Percentiles rank a stretch among this genome's conserved stretches.
These are phyloP conservation scores for Metschnikowia cubensis DNA, from an alignment of 805 yeast genomes.

Conservation along the genomic window DNA sequence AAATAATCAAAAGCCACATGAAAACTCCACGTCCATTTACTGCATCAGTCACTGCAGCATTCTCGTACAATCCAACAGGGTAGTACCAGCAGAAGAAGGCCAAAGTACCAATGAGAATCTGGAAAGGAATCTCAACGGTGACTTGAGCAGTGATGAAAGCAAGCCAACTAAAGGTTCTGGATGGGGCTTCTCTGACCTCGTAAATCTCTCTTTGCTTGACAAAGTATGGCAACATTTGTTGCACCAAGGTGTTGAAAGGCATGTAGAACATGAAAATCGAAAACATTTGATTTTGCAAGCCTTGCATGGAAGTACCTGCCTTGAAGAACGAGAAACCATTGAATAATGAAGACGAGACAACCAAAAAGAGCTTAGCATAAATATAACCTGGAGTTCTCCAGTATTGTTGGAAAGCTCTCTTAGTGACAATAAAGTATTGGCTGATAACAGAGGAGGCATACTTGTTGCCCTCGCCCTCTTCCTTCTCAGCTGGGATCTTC, in stretches of 20 bases:
- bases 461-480: conserved; percentile 21
- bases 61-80: conserved; percentile 28
- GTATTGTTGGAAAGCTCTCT: conserved; percentile 34
- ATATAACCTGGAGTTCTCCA: conserved; percentile 65
- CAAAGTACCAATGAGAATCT: conserved; percentile 49
- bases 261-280: conserved; percentile 45
- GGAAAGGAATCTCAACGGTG: conserved; percentile 46
- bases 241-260: conserved; percentile 37
- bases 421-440: conserved; percentile 17
- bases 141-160: conserved; percentile 39
- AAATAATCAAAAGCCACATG: conserved; percentile 29
- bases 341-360: conserved; percentile 51
- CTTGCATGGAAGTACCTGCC: conserved; percentile 54
- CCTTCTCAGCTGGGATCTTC: conserved; percentile 16
- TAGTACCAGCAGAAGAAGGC: conserved; percentile 66
- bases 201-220: conserved; percentile 41
- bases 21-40: conserved; percentile 32
- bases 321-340: conserved; percentile 73
- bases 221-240: conserved; percentile 43
- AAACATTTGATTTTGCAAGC: conserved; percentile 63
- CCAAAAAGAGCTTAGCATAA: conserved; percentile 56
- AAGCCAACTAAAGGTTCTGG: conserved; percentile 43
- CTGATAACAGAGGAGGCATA: conserved; percentile 16
- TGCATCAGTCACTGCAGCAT: conserved; percentile 17
- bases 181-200: conserved; percentile 44